phyloP scores from a whole-genome alignment of 345 rosid species.

The Boechera retrofracta region DNA sequence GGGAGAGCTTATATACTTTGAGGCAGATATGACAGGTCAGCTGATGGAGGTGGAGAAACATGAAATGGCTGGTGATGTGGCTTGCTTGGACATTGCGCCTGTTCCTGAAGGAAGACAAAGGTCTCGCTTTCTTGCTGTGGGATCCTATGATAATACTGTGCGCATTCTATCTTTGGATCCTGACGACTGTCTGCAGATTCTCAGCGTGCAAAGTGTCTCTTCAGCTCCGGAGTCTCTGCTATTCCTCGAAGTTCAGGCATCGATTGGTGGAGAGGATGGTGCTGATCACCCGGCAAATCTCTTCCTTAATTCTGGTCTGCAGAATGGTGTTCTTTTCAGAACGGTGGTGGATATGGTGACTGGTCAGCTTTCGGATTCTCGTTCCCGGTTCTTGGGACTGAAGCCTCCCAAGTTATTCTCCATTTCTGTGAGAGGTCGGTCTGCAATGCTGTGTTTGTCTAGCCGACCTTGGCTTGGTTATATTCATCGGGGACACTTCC shows the following conservation, averaged over 20 bases:
- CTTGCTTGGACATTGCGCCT: conserved; percentile 97
- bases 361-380: conserved; percentile 98
- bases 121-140: conserved; percentile 97
- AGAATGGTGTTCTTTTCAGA: conserved; percentile 91
- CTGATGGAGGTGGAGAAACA: conserved; percentile 98
- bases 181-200: conserved; percentile 95
- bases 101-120: conserved; percentile 99
- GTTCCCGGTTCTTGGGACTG: conserved; percentile 91
- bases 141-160: conserved; percentile 91
- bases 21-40: conserved; percentile 96
- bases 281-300: conserved; percentile 99
- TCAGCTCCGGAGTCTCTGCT: conserved; percentile 96
- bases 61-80: conserved; percentile 99
- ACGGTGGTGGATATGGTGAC: conserved; percentile 98
- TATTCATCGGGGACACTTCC: conserved; percentile 96
- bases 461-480: conserved; percentile 99
- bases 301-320: conserved; percentile 95
- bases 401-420: conserved; percentile 94
- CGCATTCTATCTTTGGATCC: conserved; percentile 96
- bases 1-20: conserved; percentile 96
- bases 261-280: conserved; percentile 95
- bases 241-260: conserved; percentile 98
- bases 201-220: conserved; percentile 97
- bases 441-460: conserved; percentile 95
- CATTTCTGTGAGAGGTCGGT: conserved; percentile 77